Base-by-base conservation (phyloP, 2,329 filamentous ascomycete genomes). In the Fusarium circinatum region DNA sequence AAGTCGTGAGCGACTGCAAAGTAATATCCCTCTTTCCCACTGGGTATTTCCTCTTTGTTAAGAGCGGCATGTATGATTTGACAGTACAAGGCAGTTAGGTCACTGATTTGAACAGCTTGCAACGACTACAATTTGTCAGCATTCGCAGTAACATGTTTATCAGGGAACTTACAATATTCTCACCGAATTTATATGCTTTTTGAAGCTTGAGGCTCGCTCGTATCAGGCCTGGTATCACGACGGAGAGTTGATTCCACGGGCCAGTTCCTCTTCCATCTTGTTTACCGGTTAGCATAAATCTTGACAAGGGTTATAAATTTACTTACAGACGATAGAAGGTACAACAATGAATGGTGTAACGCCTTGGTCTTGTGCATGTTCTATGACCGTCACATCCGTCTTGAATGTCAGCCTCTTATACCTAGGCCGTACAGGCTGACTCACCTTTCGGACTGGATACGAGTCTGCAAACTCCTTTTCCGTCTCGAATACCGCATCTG, bases 231-330 rank as follows among this genome's bases (percentile, higher is more conserved):
- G 38, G 47, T 30, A 36, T 13, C 8, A 42, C 20, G 3, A 55
- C 36, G 8, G 38, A 55, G 28, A 61, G 58, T 18, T 61, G 30
- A 24, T 55, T 61, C 38, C 38, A 61, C 11, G n/a, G 6, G 1
- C n/a, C 38, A 30, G 28, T 61, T 11, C 47, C 45, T 52, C 58
- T 24, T 26, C 48, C 58, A 26, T 30, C 38, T 55, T 54, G 14
- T 20, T 26, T 7, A 18, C 8, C 3, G 3, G 3, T n/a, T 8
- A 47, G 26, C 3, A 22, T 22, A 1, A 14, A n/a, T 6, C 17
- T 6, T 14, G 9, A 1, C 4, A 5, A 17, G 7, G 22, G 13
- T 1, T 6, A 17, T 13, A 1, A 6, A 3, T 14, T 12, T 1
- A 11, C 47, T 44, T 4, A 55, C 30, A 55, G 14, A 61, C 20